phyloP scores from a whole-genome alignment of 164 flowering plant species.

The Chloranthus sessilifolius region DNA sequence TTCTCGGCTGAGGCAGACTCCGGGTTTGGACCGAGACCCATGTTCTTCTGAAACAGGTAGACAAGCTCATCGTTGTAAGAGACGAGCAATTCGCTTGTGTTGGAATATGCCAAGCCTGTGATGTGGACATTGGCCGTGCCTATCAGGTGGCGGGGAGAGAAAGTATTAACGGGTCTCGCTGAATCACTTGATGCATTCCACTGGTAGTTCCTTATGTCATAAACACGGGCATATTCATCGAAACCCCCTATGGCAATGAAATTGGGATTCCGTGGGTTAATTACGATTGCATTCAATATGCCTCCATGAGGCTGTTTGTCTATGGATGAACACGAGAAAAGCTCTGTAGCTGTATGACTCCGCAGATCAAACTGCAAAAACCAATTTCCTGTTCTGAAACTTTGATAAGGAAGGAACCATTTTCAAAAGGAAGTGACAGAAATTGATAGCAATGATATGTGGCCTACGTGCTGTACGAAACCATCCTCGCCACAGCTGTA shows the following conservation, averaged over 20 bases:
- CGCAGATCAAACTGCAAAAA: constrained; percentile 74
- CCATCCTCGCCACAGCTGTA: constrained; percentile 82
- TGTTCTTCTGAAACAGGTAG: constrained; percentile 54
- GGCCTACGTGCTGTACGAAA: constrained; percentile 56
- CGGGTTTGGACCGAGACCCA: constrained; percentile 55
- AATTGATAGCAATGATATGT: neutral
- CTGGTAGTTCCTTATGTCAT: constrained; percentile 55
- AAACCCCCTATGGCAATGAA: constrained; percentile 60
- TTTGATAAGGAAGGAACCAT: neutral
- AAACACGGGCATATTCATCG: constrained; percentile 71
- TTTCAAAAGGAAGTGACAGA: neutral
- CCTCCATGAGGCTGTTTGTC: constrained; percentile 18
- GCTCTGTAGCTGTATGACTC: constrained; percentile 43
- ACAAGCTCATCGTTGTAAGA: constrained; percentile 75
- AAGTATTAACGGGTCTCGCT: constrained; percentile 37
- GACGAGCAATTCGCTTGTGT: constrained; percentile 55
- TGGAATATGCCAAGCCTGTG: constrained; percentile 65
- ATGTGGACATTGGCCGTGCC: constrained; percentile 36
- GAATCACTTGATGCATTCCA: constrained; percentile 28
- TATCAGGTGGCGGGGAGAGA: constrained; percentile 53
- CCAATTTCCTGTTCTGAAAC: constrained; percentile 5
- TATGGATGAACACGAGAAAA: constrained; percentile 49
- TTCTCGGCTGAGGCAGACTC: constrained; percentile 23
- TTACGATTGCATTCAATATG: constrained; percentile 54
- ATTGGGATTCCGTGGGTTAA: constrained; percentile 64